Evolutionary conservation across 345 rosid species (phyloP).

Genomic region (Aurinia saxatilis): DNA sequence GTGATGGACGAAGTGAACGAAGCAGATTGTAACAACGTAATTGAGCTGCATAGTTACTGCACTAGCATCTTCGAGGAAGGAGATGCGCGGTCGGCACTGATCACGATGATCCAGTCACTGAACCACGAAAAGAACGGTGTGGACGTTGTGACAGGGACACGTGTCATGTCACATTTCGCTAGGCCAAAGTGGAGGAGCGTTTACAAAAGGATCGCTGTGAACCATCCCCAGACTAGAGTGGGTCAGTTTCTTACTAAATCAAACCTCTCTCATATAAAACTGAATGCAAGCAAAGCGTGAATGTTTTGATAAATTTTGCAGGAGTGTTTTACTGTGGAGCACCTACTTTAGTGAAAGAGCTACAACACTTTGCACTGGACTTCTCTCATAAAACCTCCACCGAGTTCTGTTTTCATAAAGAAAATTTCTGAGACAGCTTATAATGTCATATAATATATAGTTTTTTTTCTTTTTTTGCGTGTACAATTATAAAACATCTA

Average conservation of each 20-base stretch:
- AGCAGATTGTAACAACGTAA: constrained; percentile 54
- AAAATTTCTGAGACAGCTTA: constrained; percentile 59
- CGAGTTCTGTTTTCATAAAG: constrained; percentile 61
- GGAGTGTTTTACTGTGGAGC: constrained; percentile 73
- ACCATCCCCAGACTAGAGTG: constrained; percentile 49
- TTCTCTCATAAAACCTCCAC: constrained; percentile 60
- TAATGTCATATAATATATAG: too few relatives aligned
- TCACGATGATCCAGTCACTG: constrained; percentile 70
- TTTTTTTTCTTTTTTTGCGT: too few relatives aligned
- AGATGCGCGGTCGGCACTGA: constrained; percentile 74
- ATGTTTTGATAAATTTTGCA: constrained; percentile 7
- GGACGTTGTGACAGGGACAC: constrained; percentile 75
- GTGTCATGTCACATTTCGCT: constrained; percentile 71
- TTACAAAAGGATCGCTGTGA: constrained; percentile 50
- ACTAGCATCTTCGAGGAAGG: constrained; percentile 88
- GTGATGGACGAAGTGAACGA: constrained; percentile 69
- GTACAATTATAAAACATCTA: too few relatives aligned
- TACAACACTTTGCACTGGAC: constrained; percentile 43
- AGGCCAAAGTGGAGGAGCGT: constrained; percentile 68
- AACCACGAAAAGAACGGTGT: constrained; percentile 64
- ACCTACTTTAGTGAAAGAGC: constrained; percentile 46
- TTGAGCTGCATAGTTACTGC: constrained; percentile 71
- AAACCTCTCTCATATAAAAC: background rate
- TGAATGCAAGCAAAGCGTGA: background rate
- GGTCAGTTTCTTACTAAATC: constrained; percentile 36